Base-by-base conservation (phyloP, 192 early-diverging fungal genomes). In the Obelidium mucronatum region DNA sequence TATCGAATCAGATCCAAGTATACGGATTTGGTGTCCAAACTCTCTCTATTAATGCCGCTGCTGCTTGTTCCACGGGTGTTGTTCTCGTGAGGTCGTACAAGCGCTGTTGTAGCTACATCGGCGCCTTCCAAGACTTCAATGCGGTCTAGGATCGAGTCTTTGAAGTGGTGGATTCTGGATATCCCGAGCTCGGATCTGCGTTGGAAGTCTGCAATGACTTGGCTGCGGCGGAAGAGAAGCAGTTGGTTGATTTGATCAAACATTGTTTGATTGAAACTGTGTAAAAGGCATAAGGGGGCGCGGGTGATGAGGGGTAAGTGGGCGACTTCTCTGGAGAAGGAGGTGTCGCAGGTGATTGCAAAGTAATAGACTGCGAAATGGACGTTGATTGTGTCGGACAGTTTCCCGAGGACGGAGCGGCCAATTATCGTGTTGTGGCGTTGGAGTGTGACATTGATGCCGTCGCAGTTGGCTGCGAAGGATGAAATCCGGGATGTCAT, bases 271-370 rank as follows among this genome's bases (percentile, higher is more conserved):
- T 31, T 60, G 11, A 31, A 22, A 8, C 28, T 8, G 33, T 26
- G 33, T 13, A 60, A 11, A 11, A 30, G 15, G 59, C 15, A 60
- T 60, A 60, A 31, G 11, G 33, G 8, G 17, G 8, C 8, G 11
- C 59, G 13, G 8, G 59, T 26, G 11, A 60, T 17, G 8, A 60
- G 11, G 33, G 59, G 77, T 78, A 42, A 84, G 15, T 26, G 80
- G 63, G 19, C 85, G 61, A 22, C 82, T 82, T 44, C 55, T 36
- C 60, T 74, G 81, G 3, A 67, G 63, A 68, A 83, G 33, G 59
- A 54, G 22, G 22, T 40, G 39, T 67, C 74, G 44, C 77, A 37
- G 11, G 75, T 53, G 56, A 17, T n/a, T 54, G 15, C 30, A 24
- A 31, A 76, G 22, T 33, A 76, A 40, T 17, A 36, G 15, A 34